Percentiles rank a stretch among this genome's conserved stretches.
phyloP scores from a whole-genome alignment of 768 basidiomycete species.

The Russula brevipes region DNA sequence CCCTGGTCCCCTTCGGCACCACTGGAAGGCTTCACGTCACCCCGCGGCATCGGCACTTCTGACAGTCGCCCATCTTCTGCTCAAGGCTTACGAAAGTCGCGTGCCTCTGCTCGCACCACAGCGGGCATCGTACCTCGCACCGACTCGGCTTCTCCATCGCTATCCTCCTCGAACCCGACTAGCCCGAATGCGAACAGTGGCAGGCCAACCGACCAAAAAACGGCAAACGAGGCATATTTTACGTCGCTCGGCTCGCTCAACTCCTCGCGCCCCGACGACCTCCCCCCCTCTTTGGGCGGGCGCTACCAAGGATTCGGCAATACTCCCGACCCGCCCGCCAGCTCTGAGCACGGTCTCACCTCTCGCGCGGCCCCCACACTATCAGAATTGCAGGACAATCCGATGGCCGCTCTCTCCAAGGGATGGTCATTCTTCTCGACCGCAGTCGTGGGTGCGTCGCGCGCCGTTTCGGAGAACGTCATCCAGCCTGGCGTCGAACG shows the following conservation, averaged over 20 bases:
- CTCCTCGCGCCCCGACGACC: slow-evolving; percentile 63
- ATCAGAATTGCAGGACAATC: slow-evolving; percentile 80
- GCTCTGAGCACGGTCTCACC: slow-evolving; percentile 67
- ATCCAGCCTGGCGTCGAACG: slow-evolving; percentile 86
- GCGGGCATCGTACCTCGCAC: slow-evolving; percentile 45
- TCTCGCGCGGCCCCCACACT: slow-evolving; percentile 77
- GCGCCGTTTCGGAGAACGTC: slow-evolving; percentile 76
- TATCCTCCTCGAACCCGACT: slow-evolving; percentile 37
- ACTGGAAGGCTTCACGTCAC: slow-evolving; percentile 42
- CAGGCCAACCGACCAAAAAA: slow-evolving; percentile 50
- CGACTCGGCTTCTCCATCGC: slow-evolving; percentile 53
- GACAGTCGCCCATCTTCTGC: slow-evolving; percentile 59
- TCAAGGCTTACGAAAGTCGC: slow-evolving; percentile 83
- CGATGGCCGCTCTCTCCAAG: slow-evolving; percentile 78
- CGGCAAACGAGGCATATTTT: slow-evolving; percentile 86
- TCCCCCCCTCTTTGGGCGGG: slow-evolving; percentile 93
- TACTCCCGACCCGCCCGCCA: slow-evolving; percentile 59
- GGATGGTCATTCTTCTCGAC: slow-evolving; percentile 95
- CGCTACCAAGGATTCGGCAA: slow-evolving; percentile 90
- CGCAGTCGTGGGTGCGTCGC: slow-evolving; percentile 73
- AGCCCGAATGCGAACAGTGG: slow-evolving; percentile 42
- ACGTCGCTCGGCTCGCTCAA: slow-evolving; percentile 79
- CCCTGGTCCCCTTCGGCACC: slow-evolving; percentile 76
- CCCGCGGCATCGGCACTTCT: slow-evolving; percentile 39
- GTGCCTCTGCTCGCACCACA: slow-evolving; percentile 57